Base-by-base conservation (phyloP, 169 alveolate species). In the Plasmodium relictum region DNA sequence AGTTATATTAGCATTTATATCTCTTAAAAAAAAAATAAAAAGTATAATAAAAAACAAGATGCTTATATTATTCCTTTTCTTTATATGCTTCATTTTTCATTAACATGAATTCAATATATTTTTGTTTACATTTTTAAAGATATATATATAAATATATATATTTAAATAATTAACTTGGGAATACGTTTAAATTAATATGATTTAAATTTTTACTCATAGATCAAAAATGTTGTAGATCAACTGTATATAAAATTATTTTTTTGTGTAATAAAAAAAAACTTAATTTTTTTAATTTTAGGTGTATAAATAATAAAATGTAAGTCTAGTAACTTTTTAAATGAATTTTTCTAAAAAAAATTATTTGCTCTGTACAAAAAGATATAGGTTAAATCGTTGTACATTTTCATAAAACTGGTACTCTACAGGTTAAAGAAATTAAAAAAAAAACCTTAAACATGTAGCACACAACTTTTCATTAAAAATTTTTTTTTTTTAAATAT, bases 1-100 rank as follows among this genome's bases (percentile, higher is more conserved):
- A 69, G 52, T 50, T 45, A 78, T 45, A 63, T 16, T 63, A 78
- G 89, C 89, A 8, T 48, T 78, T 78, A 65, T 63, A 14, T 39
- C 48, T 65, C 50, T 63, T 74, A 74, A 65, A 44, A 48, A 63
- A 63, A 78, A 45, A 31, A 66, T 37, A 68, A 63, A 39, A 37
- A 63, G 59, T 73, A 59, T 58, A 63, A 65, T 50, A 20, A 66
- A 78, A 78, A 62, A 48, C 54, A 44, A 78, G n/a, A 65, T 18
- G 24, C 26, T 65, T 37, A 63, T 41, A 58, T n/a, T 56, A 18
- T 50, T 66, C 18, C 50, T 54, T 18, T 20, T 48, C 37, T 26
- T 37, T 78, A 63, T 69, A 4, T 8, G 41, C 63, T 45, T 58
- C 89, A 78, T 78, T 78, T 78, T 56, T 65, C 31, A 31, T 65